These are phyloP conservation scores for Coelastrella sp. DNA, from an alignment of 139 green algal species.

Conservation along the genomic window DNA sequence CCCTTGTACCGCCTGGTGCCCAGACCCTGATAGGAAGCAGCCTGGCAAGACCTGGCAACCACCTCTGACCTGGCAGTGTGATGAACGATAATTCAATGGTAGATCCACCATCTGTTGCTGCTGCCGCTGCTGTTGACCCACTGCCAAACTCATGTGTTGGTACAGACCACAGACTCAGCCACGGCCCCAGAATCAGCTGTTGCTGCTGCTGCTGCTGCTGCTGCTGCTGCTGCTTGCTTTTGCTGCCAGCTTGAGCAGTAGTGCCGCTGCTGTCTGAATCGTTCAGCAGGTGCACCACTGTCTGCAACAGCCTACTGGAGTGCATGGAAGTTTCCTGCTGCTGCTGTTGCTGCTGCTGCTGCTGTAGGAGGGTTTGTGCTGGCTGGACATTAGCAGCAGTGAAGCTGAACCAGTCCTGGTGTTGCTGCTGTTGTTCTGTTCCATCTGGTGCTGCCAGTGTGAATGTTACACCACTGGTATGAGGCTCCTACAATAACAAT, in stretches of 20 bases:
- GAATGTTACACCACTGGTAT: background rate
- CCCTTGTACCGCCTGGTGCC: background rate
- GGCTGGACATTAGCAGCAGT: background rate
- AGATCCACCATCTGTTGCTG: too few species aligned
- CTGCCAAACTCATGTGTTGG: background rate
- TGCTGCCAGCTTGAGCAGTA: background rate
- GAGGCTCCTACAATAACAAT: background rate
- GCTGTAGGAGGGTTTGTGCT: background rate
- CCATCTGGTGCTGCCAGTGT: background rate
- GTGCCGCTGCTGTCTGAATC: background rate
- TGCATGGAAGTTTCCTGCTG: background rate
- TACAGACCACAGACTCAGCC: background rate
- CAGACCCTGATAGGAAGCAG: conserved; percentile 12
- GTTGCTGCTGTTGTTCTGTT: conserved; percentile 15
- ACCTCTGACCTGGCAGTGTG: background rate
- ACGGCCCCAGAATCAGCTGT: background rate
- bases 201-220: background rate
- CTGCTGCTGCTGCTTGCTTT: background rate
- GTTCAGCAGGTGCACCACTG: background rate
- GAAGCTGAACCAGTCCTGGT: conserved; percentile 16
- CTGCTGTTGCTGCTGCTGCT: conserved; percentile 6
- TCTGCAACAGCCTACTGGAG: background rate
- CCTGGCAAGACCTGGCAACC: background rate
- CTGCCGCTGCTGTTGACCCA: background rate
- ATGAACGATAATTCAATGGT: too few species aligned